Base-by-base conservation (phyloP, 345 rosid species). In the Eucalyptus pumila region DNA sequence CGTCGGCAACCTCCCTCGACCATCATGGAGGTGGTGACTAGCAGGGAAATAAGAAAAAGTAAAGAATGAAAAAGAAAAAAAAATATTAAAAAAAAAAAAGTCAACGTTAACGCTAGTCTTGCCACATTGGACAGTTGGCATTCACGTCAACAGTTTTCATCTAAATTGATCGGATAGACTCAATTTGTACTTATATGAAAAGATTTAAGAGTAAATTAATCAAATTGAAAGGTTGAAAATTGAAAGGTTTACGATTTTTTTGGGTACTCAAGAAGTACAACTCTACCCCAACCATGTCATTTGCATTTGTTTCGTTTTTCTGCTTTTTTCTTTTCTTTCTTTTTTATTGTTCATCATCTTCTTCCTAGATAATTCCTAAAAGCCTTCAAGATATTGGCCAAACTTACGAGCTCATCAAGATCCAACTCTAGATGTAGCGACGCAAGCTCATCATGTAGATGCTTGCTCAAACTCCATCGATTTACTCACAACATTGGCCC, bases 51-150 rank as follows among this genome's bases (percentile, higher is more conserved):
- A 51, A 51, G 54, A 51, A 51, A 51, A 16, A 7, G 56, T 16
- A 17, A 52, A 52, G 54, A 17, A 52, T 16, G 23, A 6, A 52
- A 52, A 52, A 2, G 7, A 7, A 6, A 16, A 52, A 17, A 51
- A 6, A 52, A 6, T n/a, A 6, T 52, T 52, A 15, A 50, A 50
- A 14, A 14, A 50, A 13, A 14, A 50, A 14, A 51, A 14, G 2
- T 51, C 54, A 1, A 50, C 8, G 6, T 51, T 16, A 51, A 16
- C 1, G 0, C 8, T 51, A 16, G 1, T 51, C 12, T 3, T 51
- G 21, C 8, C 54, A 51, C 21, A 51, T 51, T 6, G 21, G 19
- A 51, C 3, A 6, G 7, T 6, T 51, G 1, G 0, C 2, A 15
- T 51, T 16, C 19, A 51, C 17, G 1, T 51, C 19, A 51, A 51